Percentiles rank a stretch among this genome's conserved stretches.
These are phyloP conservation scores for Rhazya stricta DNA, from an alignment of 257 asterid genomes.

Conservation along the genomic window DNA sequence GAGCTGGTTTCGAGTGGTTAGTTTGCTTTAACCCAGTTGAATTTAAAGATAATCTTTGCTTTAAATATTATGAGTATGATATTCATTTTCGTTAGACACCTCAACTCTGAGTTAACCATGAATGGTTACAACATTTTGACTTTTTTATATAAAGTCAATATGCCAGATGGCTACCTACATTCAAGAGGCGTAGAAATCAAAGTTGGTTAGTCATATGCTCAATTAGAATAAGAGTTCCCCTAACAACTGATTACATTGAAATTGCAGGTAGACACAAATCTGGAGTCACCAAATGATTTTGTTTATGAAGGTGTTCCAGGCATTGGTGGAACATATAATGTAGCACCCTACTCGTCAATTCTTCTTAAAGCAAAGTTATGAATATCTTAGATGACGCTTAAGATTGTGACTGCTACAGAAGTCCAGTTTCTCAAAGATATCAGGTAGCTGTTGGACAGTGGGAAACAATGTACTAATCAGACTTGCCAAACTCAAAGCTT, in stretches of 20 bases:
- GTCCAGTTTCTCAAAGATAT: background rate
- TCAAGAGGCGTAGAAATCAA: background rate
- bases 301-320: constrained; percentile 66
- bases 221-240: background rate
- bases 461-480: background rate
- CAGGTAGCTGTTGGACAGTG: background rate
- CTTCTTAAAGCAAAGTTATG: constrained; percentile 68
- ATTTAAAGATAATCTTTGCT: background rate
- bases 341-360: constrained; percentile 74
- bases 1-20: constrained; percentile 85
- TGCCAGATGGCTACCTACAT: background rate
- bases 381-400: background rate
- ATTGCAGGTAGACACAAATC: constrained; percentile 85
- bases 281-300: constrained; percentile 65
- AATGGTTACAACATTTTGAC: background rate
- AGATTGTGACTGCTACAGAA: background rate
- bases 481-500: background rate
- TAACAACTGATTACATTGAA: constrained; percentile 6
- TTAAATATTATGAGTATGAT: background rate
- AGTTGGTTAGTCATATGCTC: background rate
- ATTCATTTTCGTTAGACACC: background rate
- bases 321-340: constrained; percentile 40
- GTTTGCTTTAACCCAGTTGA: constrained; percentile 25
- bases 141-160: background rate
- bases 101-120: background rate